Evolutionary conservation across 2,329 filamentous ascomycete species (phyloP).

Genomic region (Boeremia exigua): DNA sequence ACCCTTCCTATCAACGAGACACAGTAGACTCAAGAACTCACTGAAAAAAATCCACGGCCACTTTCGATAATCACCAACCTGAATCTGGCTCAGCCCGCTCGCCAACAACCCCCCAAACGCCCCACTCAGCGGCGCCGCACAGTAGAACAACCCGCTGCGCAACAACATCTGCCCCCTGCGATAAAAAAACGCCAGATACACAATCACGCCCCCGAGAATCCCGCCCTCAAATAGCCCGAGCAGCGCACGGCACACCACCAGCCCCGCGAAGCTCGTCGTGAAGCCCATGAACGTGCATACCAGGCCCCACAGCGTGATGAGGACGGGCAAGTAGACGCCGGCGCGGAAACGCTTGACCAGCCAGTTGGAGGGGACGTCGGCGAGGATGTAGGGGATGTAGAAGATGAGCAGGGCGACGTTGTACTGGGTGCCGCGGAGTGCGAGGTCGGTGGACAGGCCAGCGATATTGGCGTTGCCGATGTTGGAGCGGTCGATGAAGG

Average conservation of each 20-base stretch:
- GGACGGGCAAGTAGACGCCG: conserved; percentile 49
- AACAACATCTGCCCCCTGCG: conserved; percentile 50
- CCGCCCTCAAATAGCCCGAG: conserved; percentile 53
- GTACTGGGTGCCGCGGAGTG: conserved; percentile 49
- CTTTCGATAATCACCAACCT: conserved; percentile 45
- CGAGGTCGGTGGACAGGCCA: conserved; percentile 49
- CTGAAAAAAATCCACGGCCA: conserved; percentile 43
- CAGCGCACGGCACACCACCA: conserved; percentile 51
- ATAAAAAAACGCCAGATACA: conserved; percentile 54
- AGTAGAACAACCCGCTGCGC: conserved; percentile 49
- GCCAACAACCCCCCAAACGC: conserved; percentile 54
- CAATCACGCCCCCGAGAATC: conserved; percentile 50
- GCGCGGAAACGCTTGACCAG: conserved; percentile 50
- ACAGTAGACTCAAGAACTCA: too few relatives aligned
- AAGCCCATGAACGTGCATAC: conserved; percentile 51
- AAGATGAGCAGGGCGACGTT: conserved; percentile 52
- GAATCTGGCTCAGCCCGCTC: conserved; percentile 50
- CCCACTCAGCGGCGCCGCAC: conserved; percentile 47
- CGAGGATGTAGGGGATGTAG: too few relatives aligned
- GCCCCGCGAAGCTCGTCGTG: conserved; percentile 49
- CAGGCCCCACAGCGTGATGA: conserved; percentile 51
- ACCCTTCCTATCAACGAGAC: too few relatives aligned
- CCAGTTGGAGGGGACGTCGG: conserved; percentile 52
- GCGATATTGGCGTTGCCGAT: conserved; percentile 54
- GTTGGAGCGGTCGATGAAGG: conserved; percentile 55